These are phyloP conservation scores for Boletus bicolor DNA, from an alignment of 768 basidiomycete genomes.

Conservation along the genomic window DNA sequence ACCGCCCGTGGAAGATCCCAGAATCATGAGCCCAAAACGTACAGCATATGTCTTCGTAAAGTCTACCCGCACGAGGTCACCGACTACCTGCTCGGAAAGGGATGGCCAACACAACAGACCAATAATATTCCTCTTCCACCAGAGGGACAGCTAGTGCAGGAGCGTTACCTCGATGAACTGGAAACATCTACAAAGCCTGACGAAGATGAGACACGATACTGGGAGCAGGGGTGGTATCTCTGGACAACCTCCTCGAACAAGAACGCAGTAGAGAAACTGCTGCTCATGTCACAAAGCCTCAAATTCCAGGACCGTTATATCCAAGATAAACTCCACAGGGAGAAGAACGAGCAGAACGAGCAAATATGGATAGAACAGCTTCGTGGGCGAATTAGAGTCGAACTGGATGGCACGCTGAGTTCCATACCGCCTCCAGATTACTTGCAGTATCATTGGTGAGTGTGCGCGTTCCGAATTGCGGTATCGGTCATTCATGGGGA, in stretches of 20 bases:
- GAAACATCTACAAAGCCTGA: constrained; percentile 18
- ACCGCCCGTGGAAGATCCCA: constrained; percentile 51
- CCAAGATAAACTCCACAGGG: constrained; percentile 34
- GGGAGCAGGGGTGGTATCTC: constrained; percentile 76
- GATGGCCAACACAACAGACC: constrained; percentile 40
- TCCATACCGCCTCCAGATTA: constrained; percentile 21
- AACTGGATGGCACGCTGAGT: constrained; percentile 31
- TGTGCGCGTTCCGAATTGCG: constrained; percentile 24
- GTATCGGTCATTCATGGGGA: background rate
- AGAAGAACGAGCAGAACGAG: constrained; percentile 54
- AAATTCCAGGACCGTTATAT: constrained; percentile 40
- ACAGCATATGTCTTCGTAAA: constrained; percentile 60
- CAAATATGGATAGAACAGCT: constrained; percentile 34
- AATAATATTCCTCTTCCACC: constrained; percentile 60
- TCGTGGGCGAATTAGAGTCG: constrained; percentile 22
- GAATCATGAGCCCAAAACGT: constrained; percentile 50
- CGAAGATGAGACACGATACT: constrained; percentile 46
- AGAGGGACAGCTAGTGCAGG: constrained; percentile 54
- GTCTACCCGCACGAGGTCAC: constrained; percentile 67
- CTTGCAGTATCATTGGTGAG: constrained; percentile 34
- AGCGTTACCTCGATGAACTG: constrained; percentile 7
- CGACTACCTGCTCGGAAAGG: constrained; percentile 42
- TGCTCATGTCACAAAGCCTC: constrained; percentile 58
- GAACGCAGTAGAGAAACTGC: constrained; percentile 53
- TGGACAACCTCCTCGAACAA: constrained; percentile 58